Conservation (phyloP, 2,329 filamentous ascomycete genomes). For the Aspergillus chevalieri region DNA sequence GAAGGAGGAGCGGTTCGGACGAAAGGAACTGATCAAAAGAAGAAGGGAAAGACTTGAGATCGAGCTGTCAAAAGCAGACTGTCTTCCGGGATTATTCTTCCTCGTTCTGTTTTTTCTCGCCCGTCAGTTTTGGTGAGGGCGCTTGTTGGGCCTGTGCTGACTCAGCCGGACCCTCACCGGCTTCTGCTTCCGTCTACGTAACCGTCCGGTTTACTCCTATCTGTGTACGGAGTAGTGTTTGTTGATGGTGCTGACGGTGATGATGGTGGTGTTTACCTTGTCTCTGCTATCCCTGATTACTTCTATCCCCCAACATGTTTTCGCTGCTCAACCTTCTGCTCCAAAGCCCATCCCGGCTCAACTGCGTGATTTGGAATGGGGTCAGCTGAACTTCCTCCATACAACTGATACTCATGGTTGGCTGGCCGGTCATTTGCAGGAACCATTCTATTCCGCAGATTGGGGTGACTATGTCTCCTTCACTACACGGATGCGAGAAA, state of each 20-base stretch:
- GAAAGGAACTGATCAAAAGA: conserved; percentile 9
- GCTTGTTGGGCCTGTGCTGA: conserved; percentile 30
- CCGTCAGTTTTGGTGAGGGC: conserved; percentile 7
- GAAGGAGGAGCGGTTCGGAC: conserved; percentile 9
- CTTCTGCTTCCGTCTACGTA: conserved; percentile 22
- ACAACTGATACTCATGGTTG: conserved; percentile 96
- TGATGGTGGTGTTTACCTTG: not conserved
- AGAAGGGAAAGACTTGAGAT: conserved; percentile 10
- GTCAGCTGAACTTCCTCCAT: conserved; percentile 94
- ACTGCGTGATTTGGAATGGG: conserved; percentile 79
- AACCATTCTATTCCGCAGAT: conserved; percentile 88
- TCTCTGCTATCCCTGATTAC: conserved; percentile 7
- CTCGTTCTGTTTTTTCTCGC: conserved; percentile 8
- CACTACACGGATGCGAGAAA: conserved; percentile 69
- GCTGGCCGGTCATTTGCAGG: conserved; percentile 87
- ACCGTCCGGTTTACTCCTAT: not conserved
- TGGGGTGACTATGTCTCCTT: conserved; percentile 99
- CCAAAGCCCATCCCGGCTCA: conserved; percentile 72
- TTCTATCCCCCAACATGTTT: conserved; percentile 19
- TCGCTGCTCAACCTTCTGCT: conserved; percentile 69
- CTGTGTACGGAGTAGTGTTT: not conserved
- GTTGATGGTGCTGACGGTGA: not conserved
- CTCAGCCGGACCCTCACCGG: conserved; percentile 31
- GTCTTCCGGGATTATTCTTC: conserved; percentile 1
- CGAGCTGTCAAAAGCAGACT: conserved; percentile 4